Evolutionary conservation across 208 protist species (phyloP), one percentile per base, ranked within the genome.

Genomic region (Trypanosoma platydactyli): DNA sequence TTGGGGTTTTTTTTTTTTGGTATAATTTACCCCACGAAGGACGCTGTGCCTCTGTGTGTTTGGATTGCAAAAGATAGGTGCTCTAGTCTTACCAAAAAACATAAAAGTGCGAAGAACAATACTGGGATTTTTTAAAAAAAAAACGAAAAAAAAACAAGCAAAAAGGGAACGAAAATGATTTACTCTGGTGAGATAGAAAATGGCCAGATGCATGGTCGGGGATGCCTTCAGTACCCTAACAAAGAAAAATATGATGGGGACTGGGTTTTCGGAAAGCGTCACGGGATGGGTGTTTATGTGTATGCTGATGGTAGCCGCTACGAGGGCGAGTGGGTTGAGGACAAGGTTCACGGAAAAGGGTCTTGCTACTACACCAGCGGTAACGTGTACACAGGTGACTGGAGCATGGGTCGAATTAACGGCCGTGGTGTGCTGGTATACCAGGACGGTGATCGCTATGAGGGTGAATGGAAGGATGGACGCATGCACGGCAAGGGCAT

Each of bases 101-200:
- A 24, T 35, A 29, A 51, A 55, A 55, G 30, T 12, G 12, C 0
- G 7, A 27, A 29, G n/a, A 20, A n/a, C n/a, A n/a, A n/a, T n/a
- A n/a, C n/a, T n/a, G n/a, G n/a, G n/a, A n/a, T n/a, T 44, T 58
- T 29, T 6, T 50, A 67, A 57, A 40, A 44, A 69, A 61, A 35
- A 24, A 51, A 18, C 11, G 24, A 22, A 35, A 20, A 6, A 18
- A 35, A 29, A 12, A 35, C 18, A 29, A 63, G 15, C 33, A 64
- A 22, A 53, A 29, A 45, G 41, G 11, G 22, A 25, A 42, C 7
- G 49, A 58, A 59, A 64, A 97, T 97, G 89, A 94, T 98, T 72
- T 98, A 98, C 86, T 94, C 91, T 40, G 96, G 96, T 50, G 91
- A 97, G 57, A 98, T 98, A 73, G 95, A 98, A 65, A 94, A 96